Conservation (phyloP, 192 early-diverging fungal genomes). For the Umbelopsis sp. region DNA sequence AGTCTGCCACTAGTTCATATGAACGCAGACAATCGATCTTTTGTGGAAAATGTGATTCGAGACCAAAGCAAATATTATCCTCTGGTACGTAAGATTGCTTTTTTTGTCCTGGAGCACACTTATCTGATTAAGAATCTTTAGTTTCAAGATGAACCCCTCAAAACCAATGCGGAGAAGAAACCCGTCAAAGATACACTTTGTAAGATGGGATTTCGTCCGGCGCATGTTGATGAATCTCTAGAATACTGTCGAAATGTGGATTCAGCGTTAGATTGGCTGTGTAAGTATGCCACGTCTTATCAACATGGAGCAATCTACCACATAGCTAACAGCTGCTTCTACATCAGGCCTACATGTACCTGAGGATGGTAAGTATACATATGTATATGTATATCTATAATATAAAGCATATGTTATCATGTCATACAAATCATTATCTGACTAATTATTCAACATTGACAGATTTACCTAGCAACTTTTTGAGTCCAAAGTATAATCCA, state of each 20-base stretch:
- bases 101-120: neutral
- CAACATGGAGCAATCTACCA: neutral
- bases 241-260: slow-evolving; percentile 49
- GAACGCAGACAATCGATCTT: slow-evolving; percentile 55
- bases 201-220: slow-evolving; percentile 67
- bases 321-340: neutral
- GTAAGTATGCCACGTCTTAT: slow-evolving; percentile 41
- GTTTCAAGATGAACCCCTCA: slow-evolving; percentile 10
- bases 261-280: slow-evolving; percentile 81
- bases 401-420: neutral
- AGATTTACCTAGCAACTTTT: slow-evolving; percentile 57
- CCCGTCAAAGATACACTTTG: slow-evolving; percentile 38
- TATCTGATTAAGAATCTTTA: neutral
- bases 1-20: slow-evolving; percentile 70
- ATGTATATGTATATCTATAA: neutral
- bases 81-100: neutral
- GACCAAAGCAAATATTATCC: slow-evolving; percentile 12
- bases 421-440: neutral
- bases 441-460: neutral
- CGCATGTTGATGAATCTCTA: slow-evolving; percentile 78
- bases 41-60: slow-evolving; percentile 59
- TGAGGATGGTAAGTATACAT: slow-evolving; percentile 66
- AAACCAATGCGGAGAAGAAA: slow-evolving; percentile 17
- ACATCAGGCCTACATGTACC: slow-evolving; percentile 74
- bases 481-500: slow-evolving; percentile 52